Percentiles rank a stretch among this genome's conserved stretches.
phyloP scores from a whole-genome alignment of 495 filamentous ascomycete genomes.

The Aspergillus cristatus region DNA sequence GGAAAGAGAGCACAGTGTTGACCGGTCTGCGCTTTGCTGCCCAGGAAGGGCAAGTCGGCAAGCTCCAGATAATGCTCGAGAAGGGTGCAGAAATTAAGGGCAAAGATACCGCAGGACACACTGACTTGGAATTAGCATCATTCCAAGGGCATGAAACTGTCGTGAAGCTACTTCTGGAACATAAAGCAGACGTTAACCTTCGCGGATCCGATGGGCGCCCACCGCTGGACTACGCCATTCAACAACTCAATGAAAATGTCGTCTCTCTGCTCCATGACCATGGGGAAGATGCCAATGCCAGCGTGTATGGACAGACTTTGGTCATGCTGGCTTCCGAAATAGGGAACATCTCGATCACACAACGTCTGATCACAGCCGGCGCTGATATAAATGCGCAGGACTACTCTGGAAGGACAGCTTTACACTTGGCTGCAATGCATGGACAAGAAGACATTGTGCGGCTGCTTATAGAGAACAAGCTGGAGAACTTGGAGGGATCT shows the following conservation, averaged over 20 bases:
- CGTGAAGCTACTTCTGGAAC: slow-evolving; percentile 1
- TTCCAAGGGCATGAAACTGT: slow-evolving; percentile 1
- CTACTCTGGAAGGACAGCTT: not conserved
- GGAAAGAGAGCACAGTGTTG: not conserved
- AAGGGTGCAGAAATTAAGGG: slow-evolving; percentile 4
- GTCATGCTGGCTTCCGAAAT: slow-evolving; percentile 1
- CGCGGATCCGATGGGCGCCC: slow-evolving; percentile 1
- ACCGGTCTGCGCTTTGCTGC: slow-evolving; percentile 2
- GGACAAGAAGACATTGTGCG: not conserved
- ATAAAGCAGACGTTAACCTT: slow-evolving; percentile 2
- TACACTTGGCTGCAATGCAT: slow-evolving; percentile 1
- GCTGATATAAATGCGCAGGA: not conserved
- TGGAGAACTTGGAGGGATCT: too few relatives aligned
- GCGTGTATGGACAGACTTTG: slow-evolving; percentile 2
- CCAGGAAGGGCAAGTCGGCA: slow-evolving; percentile 1
- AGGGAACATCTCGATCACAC: slow-evolving; percentile 1
- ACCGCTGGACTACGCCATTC: slow-evolving; percentile 1
- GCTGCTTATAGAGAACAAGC: not conserved
- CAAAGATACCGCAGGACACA: slow-evolving; percentile 1
- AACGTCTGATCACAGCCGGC: not conserved
- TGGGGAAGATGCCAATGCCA: not conserved
- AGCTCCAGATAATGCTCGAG: slow-evolving; percentile 1
- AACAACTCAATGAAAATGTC: not conserved
- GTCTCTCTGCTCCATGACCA: not conserved
- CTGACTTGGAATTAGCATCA: slow-evolving; percentile 1